Base-by-base conservation (phyloP, 805 yeast genomes). In the Pichia eremophila region DNA sequence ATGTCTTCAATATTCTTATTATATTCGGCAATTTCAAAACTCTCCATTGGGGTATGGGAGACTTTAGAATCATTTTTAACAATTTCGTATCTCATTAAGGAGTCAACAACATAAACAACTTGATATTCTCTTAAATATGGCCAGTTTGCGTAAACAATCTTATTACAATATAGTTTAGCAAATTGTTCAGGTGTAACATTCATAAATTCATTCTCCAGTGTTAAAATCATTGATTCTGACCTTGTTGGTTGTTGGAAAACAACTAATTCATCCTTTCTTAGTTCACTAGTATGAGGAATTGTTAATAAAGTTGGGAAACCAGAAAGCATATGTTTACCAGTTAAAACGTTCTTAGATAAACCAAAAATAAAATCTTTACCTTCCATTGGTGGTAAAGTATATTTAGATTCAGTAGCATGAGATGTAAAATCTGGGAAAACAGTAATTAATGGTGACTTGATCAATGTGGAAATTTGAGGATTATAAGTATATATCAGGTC, bases 221-320 rank as follows among this genome's bases (percentile, higher is more conserved):
- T 69, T 53, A 93, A 68, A 32, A 89, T 75, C 72, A 90, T 74
- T 0, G 96, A 86, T 54, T 83, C 89, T 19, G 90, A 83, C 57
- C 82, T 77, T 1, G 95, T 79, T 2, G 96, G 93, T 58, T 78
- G 83, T 58, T 89, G 88, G 68, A 93, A 93, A 3, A 93, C 84
- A 49, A 74, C 67, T 12, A 88, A 81, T 51, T 81, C 85, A 50
- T 80, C 83, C 51, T 72, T 69, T 40, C 72, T 74, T 53, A 90
- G 64, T 43, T 74, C 69, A 5, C 71, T 64, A 0, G 69, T 62
- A 58, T 80, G 83, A 8, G 88, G 83, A 41, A 93, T 64, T 0
- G 95, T 79, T 43, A 77, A 66, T 58, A 93, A 72, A 14, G 91
- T 72, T 45, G 99, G 98, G 74, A 93, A 93, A 1, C 98, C 96